Conservation (phyloP, 805 yeast species). For the Candida ficus region DNA sequence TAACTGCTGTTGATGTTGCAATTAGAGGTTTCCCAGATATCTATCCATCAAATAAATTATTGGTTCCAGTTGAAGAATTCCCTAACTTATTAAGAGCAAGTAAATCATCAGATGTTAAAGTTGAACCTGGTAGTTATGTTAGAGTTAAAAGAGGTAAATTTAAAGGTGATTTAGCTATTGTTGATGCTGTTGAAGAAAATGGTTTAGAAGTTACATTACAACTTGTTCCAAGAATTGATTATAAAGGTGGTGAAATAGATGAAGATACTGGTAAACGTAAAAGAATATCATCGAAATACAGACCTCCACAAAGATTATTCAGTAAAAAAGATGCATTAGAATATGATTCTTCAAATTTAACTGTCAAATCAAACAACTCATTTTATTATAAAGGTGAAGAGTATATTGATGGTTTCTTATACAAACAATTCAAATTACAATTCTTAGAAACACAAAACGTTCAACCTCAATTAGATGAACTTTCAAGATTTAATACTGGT, state of each 20-base stretch:
- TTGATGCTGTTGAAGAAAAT: constrained; percentile 88
- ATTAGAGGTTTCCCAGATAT: constrained; percentile 87
- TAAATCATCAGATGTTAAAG: constrained; percentile 79
- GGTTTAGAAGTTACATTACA: constrained; percentile 94
- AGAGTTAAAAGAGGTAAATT: constrained; percentile 88
- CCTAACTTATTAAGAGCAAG: constrained; percentile 89
- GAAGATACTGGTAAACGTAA: constrained; percentile 46
- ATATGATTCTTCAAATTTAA: constrained; percentile 69
- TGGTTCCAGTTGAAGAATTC: constrained; percentile 94
- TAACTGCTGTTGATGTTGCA: constrained; percentile 87
- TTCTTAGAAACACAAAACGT: constrained; percentile 77
- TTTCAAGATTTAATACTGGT: constrained; percentile 72
- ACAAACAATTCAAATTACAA: constrained; percentile 80
- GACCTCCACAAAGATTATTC: constrained; percentile 85
- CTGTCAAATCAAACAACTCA: constrained; percentile 58
- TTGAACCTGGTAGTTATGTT: constrained; percentile 90
- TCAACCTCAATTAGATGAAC: constrained; percentile 83
- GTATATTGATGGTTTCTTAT: constrained; percentile 81
- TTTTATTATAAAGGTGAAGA: constrained; percentile 83
- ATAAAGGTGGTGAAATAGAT: constrained; percentile 64
- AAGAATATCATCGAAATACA: constrained; percentile 51
- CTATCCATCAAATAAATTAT: constrained; percentile 63
- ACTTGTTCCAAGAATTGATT: constrained; percentile 89
- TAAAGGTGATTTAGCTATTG: constrained; percentile 88
- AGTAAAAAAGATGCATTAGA: constrained; percentile 85